Base-by-base conservation (phyloP, 768 basidiomycete species). In the Kwoniella shandongensis region DNA sequence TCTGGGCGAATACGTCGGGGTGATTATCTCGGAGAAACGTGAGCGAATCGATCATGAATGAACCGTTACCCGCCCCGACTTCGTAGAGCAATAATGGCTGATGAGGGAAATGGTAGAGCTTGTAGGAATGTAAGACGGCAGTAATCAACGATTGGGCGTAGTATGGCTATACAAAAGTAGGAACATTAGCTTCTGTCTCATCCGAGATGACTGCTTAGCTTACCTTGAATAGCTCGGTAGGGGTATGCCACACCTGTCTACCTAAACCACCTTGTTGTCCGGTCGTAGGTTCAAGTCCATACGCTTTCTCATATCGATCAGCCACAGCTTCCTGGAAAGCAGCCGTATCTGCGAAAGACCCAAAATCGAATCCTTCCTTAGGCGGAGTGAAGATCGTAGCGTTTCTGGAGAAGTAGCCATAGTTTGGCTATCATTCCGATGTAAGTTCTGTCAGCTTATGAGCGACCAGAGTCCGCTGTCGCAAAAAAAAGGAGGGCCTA, bases 61-160 rank as follows among this genome's bases (percentile, higher is more conserved):
- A 94, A 12, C 96, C 96, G 70, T 99, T 99, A 39, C 96, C 96
- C 1, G 92, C 96, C 32, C 96, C 96, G 66, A 99, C 88, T 77
- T 99, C 96, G 80, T 97, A 98, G 50, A 99, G 86, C 61, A 89
- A 84, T 63, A 98, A 86, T 75, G 96, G 92, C 77, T 96, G 88
- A 72, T 97, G 94, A 0, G 94, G 94, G 76, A 90, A 98, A 73
- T 91, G 88, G 72, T 92, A 91, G 61, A 92, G 83, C 69, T 96
- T 84, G 77, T 99, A 97, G 66, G 93, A 88, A 0, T 88, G 86
- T 20, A 90, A 86, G 29, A 98, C 83, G 70, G 90, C 94, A 54
- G 86, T 85, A 10, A 88, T 90, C 49, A 98, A 84, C 39, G 92
- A 88, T 72, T 86, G 86, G 23, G 91, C 94, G 70, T 94, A 99